Evolutionary conservation across 768 basidiomycete species (phyloP).

Genomic region (Nidula microcarpa): DNA sequence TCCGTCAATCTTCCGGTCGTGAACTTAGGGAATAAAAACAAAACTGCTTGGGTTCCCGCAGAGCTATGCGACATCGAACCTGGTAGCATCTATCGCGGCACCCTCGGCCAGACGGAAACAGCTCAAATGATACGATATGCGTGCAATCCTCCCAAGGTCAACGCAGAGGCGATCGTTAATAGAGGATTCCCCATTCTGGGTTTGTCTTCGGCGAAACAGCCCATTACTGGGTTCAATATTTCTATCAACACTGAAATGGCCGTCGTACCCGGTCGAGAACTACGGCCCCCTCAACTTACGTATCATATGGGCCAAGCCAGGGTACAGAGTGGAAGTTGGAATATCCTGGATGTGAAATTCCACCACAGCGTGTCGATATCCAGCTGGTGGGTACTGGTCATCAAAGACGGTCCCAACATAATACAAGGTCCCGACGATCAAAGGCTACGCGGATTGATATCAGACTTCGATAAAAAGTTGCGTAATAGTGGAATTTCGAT

Average conservation of each 20-base stretch:
- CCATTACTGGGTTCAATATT: conserved; percentile 54
- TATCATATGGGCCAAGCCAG: conserved; percentile 46
- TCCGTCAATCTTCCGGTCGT: conserved; percentile 47
- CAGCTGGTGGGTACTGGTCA: conserved; percentile 66
- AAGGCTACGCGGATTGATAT: neutral
- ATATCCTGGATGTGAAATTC: conserved; percentile 71
- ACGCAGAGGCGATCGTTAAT: conserved; percentile 54
- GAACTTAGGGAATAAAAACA: conserved; percentile 34
- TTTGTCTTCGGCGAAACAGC: conserved; percentile 29
- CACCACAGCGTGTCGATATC: conserved; percentile 45
- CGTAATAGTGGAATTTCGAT: neutral
- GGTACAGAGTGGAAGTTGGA: conserved; percentile 68
- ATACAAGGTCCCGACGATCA: conserved; percentile 29
- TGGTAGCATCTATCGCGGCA: conserved; percentile 57
- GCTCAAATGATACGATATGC: conserved; percentile 69
- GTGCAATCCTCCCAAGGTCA: conserved; percentile 56
- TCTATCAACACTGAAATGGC: conserved; percentile 55
- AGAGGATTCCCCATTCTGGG: conserved; percentile 58
- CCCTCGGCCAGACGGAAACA: conserved; percentile 58
- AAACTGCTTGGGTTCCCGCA: conserved; percentile 48
- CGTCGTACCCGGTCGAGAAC: conserved; percentile 60
- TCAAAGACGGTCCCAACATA: conserved; percentile 43
- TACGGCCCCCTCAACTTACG: conserved; percentile 52
- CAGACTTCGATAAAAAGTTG: neutral
- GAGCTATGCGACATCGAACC: conserved; percentile 67